These are phyloP conservation scores for Rhynchosporium secalis DNA, from an alignment of 2,329 filamentous ascomycete species.

Conservation along the genomic window DNA sequence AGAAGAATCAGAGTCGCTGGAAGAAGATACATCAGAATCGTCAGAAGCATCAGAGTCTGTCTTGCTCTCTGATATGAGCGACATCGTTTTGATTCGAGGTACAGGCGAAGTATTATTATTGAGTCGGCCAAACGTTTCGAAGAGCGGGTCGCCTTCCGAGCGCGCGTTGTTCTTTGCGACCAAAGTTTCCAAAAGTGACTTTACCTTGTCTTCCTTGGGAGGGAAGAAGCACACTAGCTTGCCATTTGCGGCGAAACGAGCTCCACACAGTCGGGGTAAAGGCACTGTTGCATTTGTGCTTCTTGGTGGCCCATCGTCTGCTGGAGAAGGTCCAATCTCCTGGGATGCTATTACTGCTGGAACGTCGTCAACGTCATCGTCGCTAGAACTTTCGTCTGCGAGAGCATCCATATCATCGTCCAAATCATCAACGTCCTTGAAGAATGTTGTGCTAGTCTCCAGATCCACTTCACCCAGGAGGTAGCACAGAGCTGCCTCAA, in stretches of 20 bases:
- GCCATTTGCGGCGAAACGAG: conserved; percentile 62
- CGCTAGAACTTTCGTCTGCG: conserved; percentile 78
- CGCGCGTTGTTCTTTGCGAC: conserved; percentile 50
- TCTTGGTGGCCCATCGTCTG: conserved; percentile 53
- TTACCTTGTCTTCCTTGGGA: conserved; percentile 59
- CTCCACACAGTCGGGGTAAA: conserved; percentile 58
- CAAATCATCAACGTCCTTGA: conserved; percentile 56
- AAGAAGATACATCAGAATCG: conserved; percentile 36
- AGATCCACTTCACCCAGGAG: conserved; percentile 63
- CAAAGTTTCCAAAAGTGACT: conserved; percentile 49
- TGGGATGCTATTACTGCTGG: conserved; percentile 59
- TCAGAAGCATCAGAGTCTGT: conserved; percentile 42
- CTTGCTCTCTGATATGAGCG: conserved; percentile 41
- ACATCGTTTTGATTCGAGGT: conserved; percentile 43
- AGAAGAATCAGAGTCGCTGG: conserved; percentile 40
- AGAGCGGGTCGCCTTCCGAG: conserved; percentile 52
- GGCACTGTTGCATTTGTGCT: conserved; percentile 55
- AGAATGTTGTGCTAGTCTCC: conserved; percentile 60
- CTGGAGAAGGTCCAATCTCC: conserved; percentile 55
- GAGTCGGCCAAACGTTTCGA: conserved; percentile 64
- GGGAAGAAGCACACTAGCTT: conserved; percentile 68
- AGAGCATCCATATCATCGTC: conserved; percentile 58
- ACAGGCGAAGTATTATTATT: conserved; percentile 50
- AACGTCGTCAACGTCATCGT: conserved; percentile 65
- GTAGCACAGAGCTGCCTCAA: conserved; percentile 63